Conservation (phyloP, 495 filamentous ascomycete genomes). For the Penicillium alfredii region DNA sequence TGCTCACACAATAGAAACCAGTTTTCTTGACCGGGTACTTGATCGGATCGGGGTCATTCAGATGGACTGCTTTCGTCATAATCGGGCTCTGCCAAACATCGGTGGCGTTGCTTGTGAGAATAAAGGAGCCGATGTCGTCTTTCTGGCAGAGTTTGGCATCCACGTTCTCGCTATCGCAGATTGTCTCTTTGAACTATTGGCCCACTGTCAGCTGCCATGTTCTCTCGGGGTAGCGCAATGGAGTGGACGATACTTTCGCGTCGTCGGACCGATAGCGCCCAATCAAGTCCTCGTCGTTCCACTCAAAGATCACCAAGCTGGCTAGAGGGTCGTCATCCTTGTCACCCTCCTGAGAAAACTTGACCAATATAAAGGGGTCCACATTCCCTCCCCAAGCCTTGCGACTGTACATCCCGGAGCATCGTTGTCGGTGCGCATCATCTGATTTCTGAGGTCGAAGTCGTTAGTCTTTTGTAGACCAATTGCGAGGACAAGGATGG, state of each 20-base stretch:
- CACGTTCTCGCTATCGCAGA: slow-evolving; percentile 68
- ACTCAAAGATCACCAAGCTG: slow-evolving; percentile 90
- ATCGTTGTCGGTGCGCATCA: slow-evolving; percentile 75
- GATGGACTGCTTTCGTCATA: slow-evolving; percentile 70
- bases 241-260: slow-evolving; percentile 25
- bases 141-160: slow-evolving; percentile 62
- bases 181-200: slow-evolving; percentile 54
- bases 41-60: slow-evolving; percentile 67
- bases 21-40: slow-evolving; percentile 81
- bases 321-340: slow-evolving; percentile 64
- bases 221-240: not conserved
- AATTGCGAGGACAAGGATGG: too few relatives aligned
- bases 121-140: slow-evolving; percentile 76
- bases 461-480: slow-evolving; percentile 12
- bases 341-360: slow-evolving; percentile 59
- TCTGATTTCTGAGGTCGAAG: slow-evolving; percentile 56
- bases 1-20: slow-evolving; percentile 93
- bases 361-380: slow-evolving; percentile 83
- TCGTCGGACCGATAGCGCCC: slow-evolving; percentile 44
- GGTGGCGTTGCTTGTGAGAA: slow-evolving; percentile 68
- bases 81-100: slow-evolving; percentile 63
- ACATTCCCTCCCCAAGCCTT: slow-evolving; percentile 82
- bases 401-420: slow-evolving; percentile 94
- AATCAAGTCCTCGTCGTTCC: slow-evolving; percentile 74
- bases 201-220: slow-evolving; percentile 11